These are phyloP conservation scores for Neurospora intermedia DNA, from an alignment of 495 filamentous ascomycete genomes.

Conservation along the genomic window DNA sequence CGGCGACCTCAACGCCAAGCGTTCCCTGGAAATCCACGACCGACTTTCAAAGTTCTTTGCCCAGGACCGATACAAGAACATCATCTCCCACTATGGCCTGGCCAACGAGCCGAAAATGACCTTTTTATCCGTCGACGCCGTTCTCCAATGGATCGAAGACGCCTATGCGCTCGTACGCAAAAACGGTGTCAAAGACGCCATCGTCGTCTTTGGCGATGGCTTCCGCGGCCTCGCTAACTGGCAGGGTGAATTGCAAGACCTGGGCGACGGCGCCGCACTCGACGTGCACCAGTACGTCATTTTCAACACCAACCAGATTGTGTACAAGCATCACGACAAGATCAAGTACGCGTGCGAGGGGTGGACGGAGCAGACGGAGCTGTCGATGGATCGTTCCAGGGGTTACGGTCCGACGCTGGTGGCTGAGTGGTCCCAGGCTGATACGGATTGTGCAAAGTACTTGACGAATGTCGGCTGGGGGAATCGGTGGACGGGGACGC, in stretches of 20 bases:
- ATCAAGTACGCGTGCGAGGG: slow-evolving; percentile 74
- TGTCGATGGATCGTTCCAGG: slow-evolving; percentile 56
- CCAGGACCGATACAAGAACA: slow-evolving; percentile 73
- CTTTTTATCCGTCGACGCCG: slow-evolving; percentile 40
- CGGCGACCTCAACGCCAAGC: slow-evolving; percentile 53
- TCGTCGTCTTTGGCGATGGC: slow-evolving; percentile 68
- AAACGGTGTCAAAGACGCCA: slow-evolving; percentile 54
- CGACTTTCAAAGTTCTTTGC: slow-evolving; percentile 75
- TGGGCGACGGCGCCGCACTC: slow-evolving; percentile 49
- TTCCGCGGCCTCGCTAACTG: slow-evolving; percentile 74
- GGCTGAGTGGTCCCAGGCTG: slow-evolving; percentile 96
- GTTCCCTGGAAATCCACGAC: slow-evolving; percentile 73
- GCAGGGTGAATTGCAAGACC: slow-evolving; percentile 53
- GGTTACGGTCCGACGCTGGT: slow-evolving; percentile 96
- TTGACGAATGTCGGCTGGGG: slow-evolving; percentile 87
- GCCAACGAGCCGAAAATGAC: slow-evolving; percentile 85
- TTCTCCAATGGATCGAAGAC: slow-evolving; percentile 58
- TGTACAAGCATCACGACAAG: slow-evolving; percentile 60
- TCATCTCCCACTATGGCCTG: slow-evolving; percentile 75
- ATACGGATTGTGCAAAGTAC: slow-evolving; percentile 84
- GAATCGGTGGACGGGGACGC: slow-evolving; percentile 82
- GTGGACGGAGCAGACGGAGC: slow-evolving; percentile 69
- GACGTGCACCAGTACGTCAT: slow-evolving; percentile 94
- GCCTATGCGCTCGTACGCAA: slow-evolving; percentile 55
- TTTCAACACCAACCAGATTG: slow-evolving; percentile 69